phyloP scores from a whole-genome alignment of 805 yeast species.

The Nakazawaea wickerhamii region DNA sequence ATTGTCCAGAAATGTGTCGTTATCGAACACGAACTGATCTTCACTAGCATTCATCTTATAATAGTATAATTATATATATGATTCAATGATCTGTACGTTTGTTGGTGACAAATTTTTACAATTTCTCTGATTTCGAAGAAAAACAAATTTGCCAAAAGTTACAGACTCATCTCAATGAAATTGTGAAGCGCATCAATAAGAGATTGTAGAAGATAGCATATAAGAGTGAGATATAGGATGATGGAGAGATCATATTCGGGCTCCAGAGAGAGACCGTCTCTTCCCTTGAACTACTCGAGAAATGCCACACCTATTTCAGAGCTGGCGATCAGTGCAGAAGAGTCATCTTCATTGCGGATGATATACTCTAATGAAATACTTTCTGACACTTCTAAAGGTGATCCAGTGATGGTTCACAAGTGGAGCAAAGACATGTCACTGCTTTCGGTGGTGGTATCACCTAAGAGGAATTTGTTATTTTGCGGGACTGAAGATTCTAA shows the following conservation, averaged over 20 bases:
- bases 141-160: too few relatives aligned
- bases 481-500: constrained; percentile 91
- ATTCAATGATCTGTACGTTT: background rate
- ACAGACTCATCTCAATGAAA: too few relatives aligned
- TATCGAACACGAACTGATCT: constrained; percentile 7
- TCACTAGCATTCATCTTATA: background rate
- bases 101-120: too few relatives aligned
- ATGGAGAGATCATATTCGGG: background rate
- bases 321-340: background rate
- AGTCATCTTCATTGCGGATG: background rate
- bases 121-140: too few relatives aligned
- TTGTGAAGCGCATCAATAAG: too few relatives aligned
- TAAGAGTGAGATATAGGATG: too few relatives aligned
- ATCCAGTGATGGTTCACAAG: constrained; percentile 47
- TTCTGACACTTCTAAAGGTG: background rate
- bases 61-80: background rate
- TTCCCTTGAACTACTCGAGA: constrained; percentile 4
- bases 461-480: constrained; percentile 51
- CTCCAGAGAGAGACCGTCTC: background rate
- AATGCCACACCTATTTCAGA: background rate
- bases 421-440: constrained; percentile 77
- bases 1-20: background rate
- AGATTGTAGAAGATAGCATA: too few relatives aligned
- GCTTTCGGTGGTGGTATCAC: constrained; percentile 63
- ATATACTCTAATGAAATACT: background rate